Conservation (phyloP, 2,329 filamentous ascomycete genomes). For the Fusarium kyushuense region DNA sequence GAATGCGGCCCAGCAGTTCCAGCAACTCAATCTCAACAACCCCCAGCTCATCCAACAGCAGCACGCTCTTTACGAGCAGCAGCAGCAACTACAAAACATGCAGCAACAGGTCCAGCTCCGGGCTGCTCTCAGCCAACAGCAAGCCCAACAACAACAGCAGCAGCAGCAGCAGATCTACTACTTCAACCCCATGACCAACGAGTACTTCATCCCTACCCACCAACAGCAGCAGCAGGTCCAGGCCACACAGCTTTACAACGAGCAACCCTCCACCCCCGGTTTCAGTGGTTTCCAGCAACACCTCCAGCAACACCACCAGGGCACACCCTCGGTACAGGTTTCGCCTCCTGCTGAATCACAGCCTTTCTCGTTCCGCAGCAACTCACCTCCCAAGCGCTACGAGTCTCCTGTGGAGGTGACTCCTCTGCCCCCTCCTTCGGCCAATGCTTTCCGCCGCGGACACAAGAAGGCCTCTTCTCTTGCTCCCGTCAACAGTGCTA, state of each 20-base stretch:
- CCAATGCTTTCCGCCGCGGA: conserved; percentile 90
- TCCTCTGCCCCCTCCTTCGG: conserved; percentile 87
- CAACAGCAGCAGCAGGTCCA: conserved; percentile 61
- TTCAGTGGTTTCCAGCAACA: conserved; percentile 56
- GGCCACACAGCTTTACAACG: conserved; percentile 56
- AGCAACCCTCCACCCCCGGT: conserved; percentile 57
- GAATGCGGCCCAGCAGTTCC: conserved; percentile 84
- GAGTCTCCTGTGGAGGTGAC: conserved; percentile 75
- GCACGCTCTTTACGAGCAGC: conserved; percentile 60
- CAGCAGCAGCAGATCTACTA: conserved; percentile 74
- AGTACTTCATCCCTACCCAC: conserved; percentile 82
- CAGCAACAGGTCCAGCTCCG: conserved; percentile 56
- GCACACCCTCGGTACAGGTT: conserved; percentile 80
- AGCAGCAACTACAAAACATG: conserved; percentile 57
- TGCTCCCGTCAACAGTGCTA: conserved; percentile 66
- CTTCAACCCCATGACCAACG: conserved; percentile 82
- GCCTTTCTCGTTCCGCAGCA: conserved; percentile 68
- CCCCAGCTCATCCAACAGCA: conserved; percentile 62
- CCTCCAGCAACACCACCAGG: conserved; percentile 57
- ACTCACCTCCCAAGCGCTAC: conserved; percentile 73
- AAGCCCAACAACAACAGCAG: conserved; percentile 61
- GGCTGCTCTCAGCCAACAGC: conserved; percentile 52
- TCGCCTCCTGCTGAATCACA: conserved; percentile 79
- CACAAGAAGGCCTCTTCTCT: conserved; percentile 92
- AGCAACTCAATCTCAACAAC: conserved; percentile 76